Evolutionary conservation across 2,329 filamentous ascomycete genomes (phyloP).

Genomic region (Juglanconis sp.): DNA sequence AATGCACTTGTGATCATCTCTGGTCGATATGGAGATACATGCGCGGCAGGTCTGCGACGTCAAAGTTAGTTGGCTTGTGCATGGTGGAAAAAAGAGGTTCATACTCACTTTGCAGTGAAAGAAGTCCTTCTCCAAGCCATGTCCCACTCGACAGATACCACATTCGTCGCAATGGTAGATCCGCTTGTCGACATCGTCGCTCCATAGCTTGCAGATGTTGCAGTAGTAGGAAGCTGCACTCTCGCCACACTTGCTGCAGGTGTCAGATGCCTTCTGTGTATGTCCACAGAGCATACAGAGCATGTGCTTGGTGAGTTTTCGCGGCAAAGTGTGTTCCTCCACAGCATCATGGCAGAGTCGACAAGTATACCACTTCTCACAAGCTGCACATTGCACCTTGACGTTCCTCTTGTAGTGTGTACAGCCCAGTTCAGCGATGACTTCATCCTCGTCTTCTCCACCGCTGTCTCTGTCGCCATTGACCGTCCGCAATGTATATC

Average conservation of each 20-base stretch:
- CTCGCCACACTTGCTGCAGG: constrained; percentile 73
- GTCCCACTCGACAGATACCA: constrained; percentile 87
- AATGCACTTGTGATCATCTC: constrained; percentile 85
- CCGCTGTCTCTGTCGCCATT: constrained; percentile 44
- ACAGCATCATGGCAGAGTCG: constrained; percentile 86
- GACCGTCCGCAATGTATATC: constrained; percentile 44
- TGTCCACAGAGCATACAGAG: constrained; percentile 93
- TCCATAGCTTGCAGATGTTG: constrained; percentile 93
- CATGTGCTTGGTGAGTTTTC: constrained; percentile 89
- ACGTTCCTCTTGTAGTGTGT: constrained; percentile 93
- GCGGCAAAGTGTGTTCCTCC: constrained; percentile 75
- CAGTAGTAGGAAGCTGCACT: constrained; percentile 89
- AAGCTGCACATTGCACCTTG: constrained; percentile 89
- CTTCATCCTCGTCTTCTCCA: constrained; percentile 25
- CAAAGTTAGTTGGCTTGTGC: not conserved
- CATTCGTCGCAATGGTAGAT: constrained; percentile 97
- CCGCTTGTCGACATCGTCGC: constrained; percentile 83
- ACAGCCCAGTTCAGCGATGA: constrained; percentile 65
- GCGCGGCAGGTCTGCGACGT: constrained; percentile 73
- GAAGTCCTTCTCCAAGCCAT: constrained; percentile 92
- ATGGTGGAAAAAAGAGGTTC: not conserved
- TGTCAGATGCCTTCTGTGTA: constrained; percentile 76
- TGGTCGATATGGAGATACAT: constrained; percentile 86
- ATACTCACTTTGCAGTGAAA: constrained; percentile 87
- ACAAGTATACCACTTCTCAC: constrained; percentile 90